Base-by-base conservation (phyloP, 257 asterid species). In the Solanum phureja region DNA sequence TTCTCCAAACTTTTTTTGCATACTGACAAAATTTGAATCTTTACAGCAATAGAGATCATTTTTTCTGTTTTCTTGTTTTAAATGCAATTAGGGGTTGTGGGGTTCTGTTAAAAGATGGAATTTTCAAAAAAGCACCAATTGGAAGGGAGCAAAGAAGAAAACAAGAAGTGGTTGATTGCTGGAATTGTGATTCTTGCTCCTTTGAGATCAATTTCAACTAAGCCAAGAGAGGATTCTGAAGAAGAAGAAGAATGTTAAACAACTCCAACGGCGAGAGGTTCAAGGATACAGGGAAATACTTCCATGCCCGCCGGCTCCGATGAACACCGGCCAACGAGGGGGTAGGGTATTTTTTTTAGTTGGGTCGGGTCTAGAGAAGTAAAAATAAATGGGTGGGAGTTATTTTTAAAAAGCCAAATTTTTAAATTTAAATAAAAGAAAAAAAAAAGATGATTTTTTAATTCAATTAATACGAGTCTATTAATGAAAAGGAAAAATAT, bases 291-390 rank as follows among this genome's bases (percentile, higher is more conserved):
- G 66, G 82, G 95, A 92, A 85, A 91, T 87, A 73, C 56, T 92
- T 34, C 83, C 94, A 1, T 95, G 98, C 90, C 98, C 98, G 7
- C 93, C 95, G 33, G 93, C 98, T 33, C 98, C 95, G 27, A 94
- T 94, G 93, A 95, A 92, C 94, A 91, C 89, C 93, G 96, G 83
- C 96, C 98, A 0, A 72, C 24, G 24, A 19, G 24, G 66, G 66
- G 9, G 66, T 58, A 58, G 66, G n/a, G 52, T 11, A 44, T 44
- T 19, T 19, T 56, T 58, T 19, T 58, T 19, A 19, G 66, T 21
- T 0, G 66, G 24, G 66, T 58, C 2, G 2, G 24, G 66, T 58
- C 11, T 58, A 58, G 24, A 7, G 24, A 3, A 23, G 24, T 58
- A 19, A 49, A 58, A 19, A 19, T 46, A 21, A 58, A 58, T 8